Conservation (phyloP, 257 asterid species). For the Jacaranda copaia region DNA sequence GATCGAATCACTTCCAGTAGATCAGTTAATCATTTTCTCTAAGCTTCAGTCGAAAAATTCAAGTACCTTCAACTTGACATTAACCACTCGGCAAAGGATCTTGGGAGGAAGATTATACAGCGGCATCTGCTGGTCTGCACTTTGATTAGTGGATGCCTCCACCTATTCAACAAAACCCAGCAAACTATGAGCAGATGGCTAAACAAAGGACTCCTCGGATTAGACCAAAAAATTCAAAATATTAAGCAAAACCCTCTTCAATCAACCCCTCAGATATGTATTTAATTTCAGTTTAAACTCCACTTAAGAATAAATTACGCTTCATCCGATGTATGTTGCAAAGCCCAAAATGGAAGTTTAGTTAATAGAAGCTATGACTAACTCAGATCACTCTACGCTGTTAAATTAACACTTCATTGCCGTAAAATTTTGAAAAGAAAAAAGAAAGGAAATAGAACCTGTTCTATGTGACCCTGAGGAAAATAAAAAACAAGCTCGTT, state of each 20-base stretch:
- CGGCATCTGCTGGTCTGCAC: conserved; percentile 95
- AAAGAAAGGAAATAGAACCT: conserved; percentile 48
- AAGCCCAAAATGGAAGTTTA: conserved; percentile 4
- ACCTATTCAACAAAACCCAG: conserved; percentile 58
- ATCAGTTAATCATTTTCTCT: neutral
- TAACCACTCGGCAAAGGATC: conserved; percentile 85
- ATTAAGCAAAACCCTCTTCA: neutral
- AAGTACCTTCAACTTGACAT: conserved; percentile 80
- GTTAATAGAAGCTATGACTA: conserved; percentile 11
- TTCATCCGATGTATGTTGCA: neutral
- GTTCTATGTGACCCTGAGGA: conserved; percentile 98
- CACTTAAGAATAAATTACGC: neutral
- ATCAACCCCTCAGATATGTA: conserved; percentile 10
- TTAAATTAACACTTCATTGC: too few relatives aligned
- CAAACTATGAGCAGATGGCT: conserved; percentile 22
- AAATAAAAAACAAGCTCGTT: conserved; percentile 84
- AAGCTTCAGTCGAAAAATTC: neutral
- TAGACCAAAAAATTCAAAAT: neutral
- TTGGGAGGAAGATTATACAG: conserved; percentile 86
- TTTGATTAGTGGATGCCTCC: conserved; percentile 96
- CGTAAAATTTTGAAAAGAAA: neutral
- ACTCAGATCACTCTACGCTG: conserved; percentile 32
- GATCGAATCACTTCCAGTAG: neutral
- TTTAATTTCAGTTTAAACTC: neutral
- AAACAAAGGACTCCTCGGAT: neutral